Evolutionary conservation across 305 asterid genomes (phyloP), one percentile per base, ranked within the genome.

Genomic region (Fraxinus sp.): DNA sequence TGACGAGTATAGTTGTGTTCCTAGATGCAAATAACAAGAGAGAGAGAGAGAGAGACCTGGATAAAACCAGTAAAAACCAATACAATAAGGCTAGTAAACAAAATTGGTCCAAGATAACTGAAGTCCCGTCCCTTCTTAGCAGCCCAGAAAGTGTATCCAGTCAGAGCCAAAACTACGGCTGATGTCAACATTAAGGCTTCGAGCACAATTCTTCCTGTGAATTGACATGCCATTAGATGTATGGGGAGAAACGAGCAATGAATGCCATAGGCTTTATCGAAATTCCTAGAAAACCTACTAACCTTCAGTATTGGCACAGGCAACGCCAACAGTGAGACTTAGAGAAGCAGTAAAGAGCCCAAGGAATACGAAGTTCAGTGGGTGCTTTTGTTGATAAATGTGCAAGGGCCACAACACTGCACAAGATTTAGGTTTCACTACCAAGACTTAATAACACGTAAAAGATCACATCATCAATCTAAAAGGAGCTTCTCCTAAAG

Each of bases 71-170:
- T 91, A 86, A 94, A 81, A 44, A 96, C n/a, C 91, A 96, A 89
- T 85, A 96, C 84, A 62, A 94, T 78, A 36, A 96, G 97, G 83
- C 97, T 89, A 78, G 98, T 93, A 83, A 96, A 94, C 92, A 96
- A 89, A 88, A 94, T 84, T 55, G 99, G 99, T 36, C 98, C 99
- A 75, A 96, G 88, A 73, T 84, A 96, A 88, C 97, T 92, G 89
- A 96, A 94, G 89, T 94, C 98, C 81, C 92, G 90, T 85, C 99
- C 98, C 92, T 87, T 96, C 93, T 86, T 93, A 41, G 98, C 83
- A 87, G 98, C 99, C 99, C 98, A 96, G 93, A 96, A 96, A 70
- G 99, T 94, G 81, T 96, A 96, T n/a, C 93, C 93, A 62, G 97
- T 96, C 79, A 96, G 90, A 74, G 95, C 97, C 36, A 88, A 79